Base-by-base conservation (phyloP, 768 basidiomycete species). In the Pulveroboletus sp. region DNA sequence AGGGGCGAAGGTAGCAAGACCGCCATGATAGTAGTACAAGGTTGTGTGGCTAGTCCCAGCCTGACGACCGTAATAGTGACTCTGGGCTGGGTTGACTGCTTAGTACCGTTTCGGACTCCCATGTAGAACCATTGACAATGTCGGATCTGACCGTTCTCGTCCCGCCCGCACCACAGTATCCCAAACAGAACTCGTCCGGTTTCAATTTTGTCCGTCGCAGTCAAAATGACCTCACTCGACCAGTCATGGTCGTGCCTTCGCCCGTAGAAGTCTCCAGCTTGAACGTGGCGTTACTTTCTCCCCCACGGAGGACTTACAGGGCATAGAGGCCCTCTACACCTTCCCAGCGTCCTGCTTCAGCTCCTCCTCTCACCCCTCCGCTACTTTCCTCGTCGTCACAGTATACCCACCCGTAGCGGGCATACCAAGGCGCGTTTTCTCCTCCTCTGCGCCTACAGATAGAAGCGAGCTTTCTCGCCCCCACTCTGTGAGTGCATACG, bases 1-100 rank as follows among this genome's bases (percentile, higher is more conserved):
- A 1, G 97, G 97, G 3, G 95, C 97, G 66, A 99, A 98, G 14
- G 85, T 14, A 98, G 68, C 16, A 93, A 73, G 11, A 76, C 77
- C 75, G 84, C 83, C 58, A 63, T 52, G 5, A 36, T 16, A 23
- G 17, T 19, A 10, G 10, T 19, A n/a, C n/a, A n/a, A n/a, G n/a
- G n/a, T n/a, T n/a, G n/a, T n/a, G 17, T n/a, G 36, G 36, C 10
- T 12, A 20, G 13, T 21, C 36, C 19, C 12, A 20, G 17, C 17
- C 36, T 20, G 36, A 12, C 12, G 25, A 9, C 25, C 25, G 9
- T n/a, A n/a, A n/a, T n/a, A n/a, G n/a, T n/a, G 25, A 27, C 25
- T 5, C 25, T 27, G 5, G 5, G n/a, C n/a, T n/a, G 9, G 25
- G 25, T 27, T 27, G 5, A 5, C 12, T 12, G n/a, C n/a, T n/a